Evolutionary conservation across 1,284 basidiomycete species (phyloP), one percentile per base, ranked within the genome.

Genomic region (Limonomyces culmigenus): DNA sequence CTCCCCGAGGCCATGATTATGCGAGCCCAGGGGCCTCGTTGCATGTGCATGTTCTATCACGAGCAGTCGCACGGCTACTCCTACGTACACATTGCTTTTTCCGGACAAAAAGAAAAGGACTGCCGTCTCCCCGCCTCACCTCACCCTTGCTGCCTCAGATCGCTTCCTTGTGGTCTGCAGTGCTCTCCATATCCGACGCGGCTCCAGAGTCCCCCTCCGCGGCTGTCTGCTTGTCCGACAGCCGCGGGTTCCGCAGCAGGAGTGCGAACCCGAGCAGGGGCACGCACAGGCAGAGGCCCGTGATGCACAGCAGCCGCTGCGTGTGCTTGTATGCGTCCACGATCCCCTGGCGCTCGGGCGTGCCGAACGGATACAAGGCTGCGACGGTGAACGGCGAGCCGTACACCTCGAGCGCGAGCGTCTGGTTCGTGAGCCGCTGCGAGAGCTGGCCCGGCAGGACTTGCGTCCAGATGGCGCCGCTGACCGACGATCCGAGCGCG

Each of bases 401-500:
- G 39, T 55, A 60, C 0, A 47, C 52, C n/a, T 45, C 37, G 0
- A 45, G 34, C 0, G 52, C 55, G 19, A 54, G 41, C 2, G 52
- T 52, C 0, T 47, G 41, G 38, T 56, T 51, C 38, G 53, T 36
- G 5, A 56, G 41, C 3, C 44, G 38, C 15, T 35, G 19, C 19
- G 39, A 27, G 14, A 59, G 45, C 20, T 44, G 41, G 4, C 37
- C 36, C 32, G 56, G 55, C 2, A 60, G 43, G 2, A 51, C 49
- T 39, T 59, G 39, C 5, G 58, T 58, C 57, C 59, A 61, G 40
- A 62, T 57, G 4, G 50, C 55, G 19, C 52, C 59, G 4, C 56
- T 56, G 42, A 60, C 50, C 15, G 53, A 50, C 39, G 50, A 50
- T 12, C 58, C 58, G 19, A 60, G 42, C 0, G 53, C 52, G 13